A percentile compares a stretch with the other conserved stretches of the same genome.
Evolutionary conservation across 345 rosid genomes (phyloP).

Genomic region (Gossypium longicalyx): DNA sequence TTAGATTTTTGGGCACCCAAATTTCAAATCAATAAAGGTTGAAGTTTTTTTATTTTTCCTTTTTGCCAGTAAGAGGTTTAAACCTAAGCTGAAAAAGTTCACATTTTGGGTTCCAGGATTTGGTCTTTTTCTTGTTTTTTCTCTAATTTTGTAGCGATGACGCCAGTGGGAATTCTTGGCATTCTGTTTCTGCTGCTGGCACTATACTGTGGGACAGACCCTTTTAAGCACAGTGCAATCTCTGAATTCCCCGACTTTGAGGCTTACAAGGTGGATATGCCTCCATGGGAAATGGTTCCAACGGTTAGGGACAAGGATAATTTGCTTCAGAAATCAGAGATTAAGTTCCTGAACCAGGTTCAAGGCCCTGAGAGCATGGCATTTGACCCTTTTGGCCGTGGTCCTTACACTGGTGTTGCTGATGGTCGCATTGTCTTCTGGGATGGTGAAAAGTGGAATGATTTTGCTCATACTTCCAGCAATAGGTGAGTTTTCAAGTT

Average conservation of each 20-base stretch:
- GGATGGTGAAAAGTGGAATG: slow-evolving; percentile 67
- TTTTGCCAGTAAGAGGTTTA: not conserved
- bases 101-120: not conserved
- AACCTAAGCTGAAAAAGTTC: not conserved
- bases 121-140: not conserved
- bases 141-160: slow-evolving; percentile 21
- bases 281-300: slow-evolving; percentile 42
- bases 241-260: slow-evolving; percentile 60
- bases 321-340: slow-evolving; percentile 63
- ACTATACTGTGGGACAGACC: slow-evolving; percentile 73
- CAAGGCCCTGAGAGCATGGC: slow-evolving; percentile 97
- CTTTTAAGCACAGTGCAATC: slow-evolving; percentile 69
- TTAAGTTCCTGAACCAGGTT: slow-evolving; percentile 65
- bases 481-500: slow-evolving; percentile 40
- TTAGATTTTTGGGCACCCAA: not conserved
- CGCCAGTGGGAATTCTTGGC: slow-evolving; percentile 30
- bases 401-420: slow-evolving; percentile 92
- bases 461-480: slow-evolving; percentile 55
- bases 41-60: no score
- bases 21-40: no score
- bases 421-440: slow-evolving; percentile 80
- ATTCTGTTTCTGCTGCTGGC: slow-evolving; percentile 50
- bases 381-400: slow-evolving; percentile 84
- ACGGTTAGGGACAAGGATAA: slow-evolving; percentile 48
- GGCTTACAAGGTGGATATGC: slow-evolving; percentile 41